These are phyloP conservation scores for Yamadazyma sp. DNA, from an alignment of 805 yeast species.

Conservation along the genomic window DNA sequence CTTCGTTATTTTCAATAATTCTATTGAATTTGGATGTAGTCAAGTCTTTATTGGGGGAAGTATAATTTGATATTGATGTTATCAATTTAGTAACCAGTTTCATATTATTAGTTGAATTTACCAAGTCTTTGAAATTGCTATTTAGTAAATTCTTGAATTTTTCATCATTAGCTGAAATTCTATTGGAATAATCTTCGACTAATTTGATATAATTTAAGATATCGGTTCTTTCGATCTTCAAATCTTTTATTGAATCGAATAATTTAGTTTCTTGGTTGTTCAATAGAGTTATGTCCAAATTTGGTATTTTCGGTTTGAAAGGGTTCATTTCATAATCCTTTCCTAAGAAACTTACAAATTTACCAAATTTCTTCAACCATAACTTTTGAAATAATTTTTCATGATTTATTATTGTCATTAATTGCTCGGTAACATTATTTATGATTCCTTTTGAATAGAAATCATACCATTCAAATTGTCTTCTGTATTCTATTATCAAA, in stretches of 20 bases:
- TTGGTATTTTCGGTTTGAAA: constrained; percentile 20
- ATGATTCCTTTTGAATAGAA: constrained; percentile 38
- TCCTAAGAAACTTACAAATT: constrained; percentile 22
- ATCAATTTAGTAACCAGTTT: constrained; percentile 31
- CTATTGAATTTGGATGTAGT: constrained; percentile 12
- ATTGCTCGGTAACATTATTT: constrained; percentile 50
- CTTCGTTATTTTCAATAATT: constrained; percentile 17
- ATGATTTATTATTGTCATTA: constrained; percentile 53
- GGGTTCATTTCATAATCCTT: constrained; percentile 3
- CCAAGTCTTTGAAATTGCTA: constrained; percentile 44
- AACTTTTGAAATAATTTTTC: constrained; percentile 53
- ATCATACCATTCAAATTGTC: constrained; percentile 58
- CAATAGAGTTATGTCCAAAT: constrained; percentile 36
- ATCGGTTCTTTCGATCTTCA: constrained; percentile 32
- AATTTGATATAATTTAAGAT: constrained; percentile 25
- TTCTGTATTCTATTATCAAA: constrained; percentile 57
- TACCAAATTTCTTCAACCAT: constrained; percentile 66
- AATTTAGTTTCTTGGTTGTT: constrained; percentile 14
- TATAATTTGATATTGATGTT: constrained; percentile 26
- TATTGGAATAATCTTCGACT: constrained; percentile 21
- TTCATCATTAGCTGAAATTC: constrained; percentile 4
- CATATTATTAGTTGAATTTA: constrained; percentile 37
- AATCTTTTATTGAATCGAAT: constrained; percentile 35
- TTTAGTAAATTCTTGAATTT: constrained; percentile 39
- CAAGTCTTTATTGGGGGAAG: constrained; percentile 17